Evolutionary conservation across 2,329 filamentous ascomycete species (phyloP), one percentile per base, ranked within the genome.

Genomic region (Diaporthe aspalathi): DNA sequence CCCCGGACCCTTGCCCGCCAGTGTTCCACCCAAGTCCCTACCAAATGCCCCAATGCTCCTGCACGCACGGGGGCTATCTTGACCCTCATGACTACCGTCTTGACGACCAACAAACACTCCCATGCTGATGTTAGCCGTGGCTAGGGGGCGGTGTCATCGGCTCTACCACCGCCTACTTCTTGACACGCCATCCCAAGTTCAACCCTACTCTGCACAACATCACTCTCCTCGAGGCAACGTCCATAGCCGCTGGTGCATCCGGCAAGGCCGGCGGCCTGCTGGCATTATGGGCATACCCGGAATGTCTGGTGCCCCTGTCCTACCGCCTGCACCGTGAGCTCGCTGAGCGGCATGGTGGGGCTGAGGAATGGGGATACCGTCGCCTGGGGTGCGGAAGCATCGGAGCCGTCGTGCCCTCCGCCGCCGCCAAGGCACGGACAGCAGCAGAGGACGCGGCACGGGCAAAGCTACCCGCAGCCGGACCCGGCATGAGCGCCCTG

Each of bases 191-290:
- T 80, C 91, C 93, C 35, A 90, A 88, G 38, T 98, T 93, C 83
- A 88, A 96, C 79, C 90, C 91, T 52, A 82, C 88, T 27, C 88
- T 89, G 67, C 93, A 97, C 80, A 91, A 86, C 67, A 92, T 98
- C 77, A 97, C 93, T 1, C 86, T 99, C 38, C 87, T 98, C 68
- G 96, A 99, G 84, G 94, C 96, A 0, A 91, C 90, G 3, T 87
- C 91, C 54, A 91, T 98, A 74, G 96, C 96, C 8, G 90, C 94
- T n/a, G 95, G 93, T 29, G 95, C 96, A 47, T 97, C 94, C 11
- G 96, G 96, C 50, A 98, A 98, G 83, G 95, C 96, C 0, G 96
- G 96, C 20, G 96, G 96, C 1, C 86, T 99, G 5, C 87, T 99
- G 27, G 96, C 92, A 1, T 85, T 95, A 20, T 98, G 95, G 94